Evolutionary conservation across 2,329 filamentous ascomycete genomes (phyloP), one percentile per base, ranked within the genome.

Genomic region (Mycocentrospora acerina): DNA sequence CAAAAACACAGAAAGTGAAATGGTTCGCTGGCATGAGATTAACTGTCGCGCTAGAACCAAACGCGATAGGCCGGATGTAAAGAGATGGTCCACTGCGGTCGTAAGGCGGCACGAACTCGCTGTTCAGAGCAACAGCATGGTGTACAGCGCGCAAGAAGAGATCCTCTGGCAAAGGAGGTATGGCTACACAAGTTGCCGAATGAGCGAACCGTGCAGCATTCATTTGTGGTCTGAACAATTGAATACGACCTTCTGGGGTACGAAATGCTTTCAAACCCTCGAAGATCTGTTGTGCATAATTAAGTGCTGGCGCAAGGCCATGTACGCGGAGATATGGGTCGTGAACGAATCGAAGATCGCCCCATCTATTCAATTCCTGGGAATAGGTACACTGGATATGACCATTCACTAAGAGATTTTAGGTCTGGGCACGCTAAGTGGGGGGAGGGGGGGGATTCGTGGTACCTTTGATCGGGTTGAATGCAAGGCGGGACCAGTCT

Each of bases 11-110:
- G 37, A 68, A 62, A 3, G 35, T 58, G 48, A 51, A 66, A 14
- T 55, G 48, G 3, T 37, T 42, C 1, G 52, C 50, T 0, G 60
- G 42, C 10, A 46, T 52, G 6, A 65, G 37, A 4, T 40, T 44
- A 4, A 67, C 43, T 16, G 57, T 50, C 3, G 44, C 48, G 4
- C 42, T 49, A 4, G 55, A 60, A 4, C 61, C 63, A 32, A 67
- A 65, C 8, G 61, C 44, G 3, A 69, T 35, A 3, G 66, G 66
- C 2, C 66, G 57, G 36, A 68, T 59, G 46, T 69, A 69, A 25
- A 68, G 49, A 11, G 56, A 46, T n/a, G n/a, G n/a, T n/a, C 60
- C 62, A 7, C 49, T 47, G 4, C 45, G 52, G 17, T 44, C 45
- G 29, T 62, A 52, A 4, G 59, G 61, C 0, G 57, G 44, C 2